A percentile compares a stretch with the other conserved stretches of the same genome.
These are phyloP conservation scores for Nothophoma quercina DNA, from an alignment of 2,329 filamentous ascomycete genomes.

Conservation along the genomic window DNA sequence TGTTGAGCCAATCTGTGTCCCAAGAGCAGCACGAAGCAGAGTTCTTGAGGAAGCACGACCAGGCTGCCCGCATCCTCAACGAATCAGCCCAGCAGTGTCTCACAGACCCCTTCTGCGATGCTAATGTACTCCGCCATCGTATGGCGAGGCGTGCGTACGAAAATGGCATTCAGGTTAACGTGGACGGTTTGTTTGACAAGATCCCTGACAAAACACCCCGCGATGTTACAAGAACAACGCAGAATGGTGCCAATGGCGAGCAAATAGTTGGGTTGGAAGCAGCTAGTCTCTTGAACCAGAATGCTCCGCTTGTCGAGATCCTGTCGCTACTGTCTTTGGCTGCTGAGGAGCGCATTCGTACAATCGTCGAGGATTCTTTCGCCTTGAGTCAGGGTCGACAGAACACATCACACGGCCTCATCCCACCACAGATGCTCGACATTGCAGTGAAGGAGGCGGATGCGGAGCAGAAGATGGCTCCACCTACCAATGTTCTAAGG, in stretches of 20 bases:
- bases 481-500: constrained; percentile 48
- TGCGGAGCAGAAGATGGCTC: constrained; percentile 48
- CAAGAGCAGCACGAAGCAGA: constrained; percentile 71
- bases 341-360: constrained; percentile 78
- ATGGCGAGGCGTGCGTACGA: constrained; percentile 66
- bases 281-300: constrained; percentile 71
- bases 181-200: constrained; percentile 61
- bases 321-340: constrained; percentile 83
- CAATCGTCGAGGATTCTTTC: constrained; percentile 79
- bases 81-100: constrained; percentile 72
- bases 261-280: constrained; percentile 63
- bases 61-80: constrained; percentile 68
- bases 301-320: constrained; percentile 80
- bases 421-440: constrained; percentile 78
- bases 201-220: constrained; percentile 42
- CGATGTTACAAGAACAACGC: constrained; percentile 49
- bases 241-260: constrained; percentile 66
- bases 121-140: constrained; percentile 63
- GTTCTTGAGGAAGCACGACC: constrained; percentile 70
- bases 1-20: constrained; percentile 63
- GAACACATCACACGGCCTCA: constrained; percentile 77
- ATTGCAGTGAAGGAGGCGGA: constrained; percentile 66
- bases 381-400: constrained; percentile 75
- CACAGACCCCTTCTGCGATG: constrained; percentile 74
- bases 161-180: constrained; percentile 65